A percentile compares a stretch with the other conserved stretches of the same genome.
Evolutionary conservation across 2,329 filamentous ascomycete species (phyloP).

Genomic region (Phaeophleospora eucalypticola): DNA sequence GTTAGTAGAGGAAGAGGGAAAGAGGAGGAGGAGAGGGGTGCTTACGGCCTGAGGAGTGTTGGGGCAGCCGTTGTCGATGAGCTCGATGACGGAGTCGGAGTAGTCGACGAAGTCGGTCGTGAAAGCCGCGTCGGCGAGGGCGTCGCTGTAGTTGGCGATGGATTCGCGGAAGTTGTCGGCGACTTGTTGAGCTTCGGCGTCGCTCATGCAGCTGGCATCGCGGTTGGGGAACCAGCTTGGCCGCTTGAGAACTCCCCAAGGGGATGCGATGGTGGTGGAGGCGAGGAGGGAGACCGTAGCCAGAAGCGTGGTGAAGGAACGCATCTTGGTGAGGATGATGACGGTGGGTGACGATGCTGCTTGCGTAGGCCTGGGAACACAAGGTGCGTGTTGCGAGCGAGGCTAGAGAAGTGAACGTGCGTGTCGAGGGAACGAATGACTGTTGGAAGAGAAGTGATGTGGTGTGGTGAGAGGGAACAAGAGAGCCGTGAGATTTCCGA

Average conservation of each 20-base stretch:
- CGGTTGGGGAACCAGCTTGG: conserved; percentile 16
- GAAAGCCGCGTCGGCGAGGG: conserved; percentile 24
- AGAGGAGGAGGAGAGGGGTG: not conserved
- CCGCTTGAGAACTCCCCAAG: conserved; percentile 13
- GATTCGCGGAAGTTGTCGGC: conserved; percentile 31
- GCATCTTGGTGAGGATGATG: conserved; percentile 25
- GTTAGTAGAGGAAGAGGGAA: conserved; percentile 1
- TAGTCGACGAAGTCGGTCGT: conserved; percentile 32
- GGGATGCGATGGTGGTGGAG: conserved; percentile 11
- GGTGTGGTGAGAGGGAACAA: too few species aligned
- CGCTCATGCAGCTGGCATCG: conserved; percentile 24
- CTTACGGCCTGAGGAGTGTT: conserved; percentile 22
- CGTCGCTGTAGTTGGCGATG: conserved; percentile 31
- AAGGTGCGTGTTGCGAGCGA: conserved; percentile 3
- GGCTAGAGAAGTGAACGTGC: conserved; percentile 8
- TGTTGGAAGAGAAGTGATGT: not conserved
- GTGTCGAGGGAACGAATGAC: conserved; percentile 7
- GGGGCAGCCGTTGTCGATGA: conserved; percentile 33
- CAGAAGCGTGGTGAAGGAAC: conserved; percentile 18
- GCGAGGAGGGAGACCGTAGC: conserved; percentile 13
- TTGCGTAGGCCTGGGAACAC: conserved; percentile 5
- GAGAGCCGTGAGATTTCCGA: not conserved
- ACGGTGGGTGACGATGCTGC: too few species aligned
- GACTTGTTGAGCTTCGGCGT: conserved; percentile 22
- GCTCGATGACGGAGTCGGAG: conserved; percentile 33